Conservation (phyloP, 768 basidiomycete genomes). For the Mycena maculata region DNA sequence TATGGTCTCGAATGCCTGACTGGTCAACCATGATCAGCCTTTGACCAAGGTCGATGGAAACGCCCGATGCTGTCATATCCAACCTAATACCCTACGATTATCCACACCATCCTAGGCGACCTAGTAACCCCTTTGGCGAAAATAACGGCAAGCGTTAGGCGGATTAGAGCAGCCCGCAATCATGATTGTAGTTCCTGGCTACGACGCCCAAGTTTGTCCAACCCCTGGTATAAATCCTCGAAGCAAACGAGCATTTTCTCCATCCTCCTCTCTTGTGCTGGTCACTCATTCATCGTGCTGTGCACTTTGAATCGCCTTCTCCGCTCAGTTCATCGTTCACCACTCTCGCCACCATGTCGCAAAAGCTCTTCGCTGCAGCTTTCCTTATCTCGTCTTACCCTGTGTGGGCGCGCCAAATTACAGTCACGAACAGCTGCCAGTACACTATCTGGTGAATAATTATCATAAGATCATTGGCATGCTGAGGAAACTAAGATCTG, state of each 20-base stretch:
- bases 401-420: slow-evolving; percentile 46
- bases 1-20: too few relatives aligned
- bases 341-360: not conserved
- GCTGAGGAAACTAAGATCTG: too few relatives aligned
- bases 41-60: too few relatives aligned
- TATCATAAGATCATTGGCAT: not conserved
- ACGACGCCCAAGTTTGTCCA: not conserved
- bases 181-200: not conserved
- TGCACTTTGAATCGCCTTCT: slow-evolving; percentile 1
- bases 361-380: slow-evolving; percentile 16
- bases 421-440: slow-evolving; percentile 54
- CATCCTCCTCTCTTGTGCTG: slow-evolving; percentile 3
- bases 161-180: too few relatives aligned
- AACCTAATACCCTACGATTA: too few relatives aligned
- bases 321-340: not conserved
- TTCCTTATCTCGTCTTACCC: slow-evolving; percentile 2
- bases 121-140: too few relatives aligned
- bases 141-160: too few relatives aligned
- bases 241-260: not conserved
- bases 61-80: too few relatives aligned
- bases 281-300: slow-evolving; percentile 12
- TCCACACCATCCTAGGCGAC: too few relatives aligned
- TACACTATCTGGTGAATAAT: slow-evolving; percentile 57
- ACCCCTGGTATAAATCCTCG: not conserved
- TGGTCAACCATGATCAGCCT: too few relatives aligned